Evolutionary conservation across 1,284 basidiomycete genomes (phyloP).

Genomic region (Polyporus tsugae): DNA sequence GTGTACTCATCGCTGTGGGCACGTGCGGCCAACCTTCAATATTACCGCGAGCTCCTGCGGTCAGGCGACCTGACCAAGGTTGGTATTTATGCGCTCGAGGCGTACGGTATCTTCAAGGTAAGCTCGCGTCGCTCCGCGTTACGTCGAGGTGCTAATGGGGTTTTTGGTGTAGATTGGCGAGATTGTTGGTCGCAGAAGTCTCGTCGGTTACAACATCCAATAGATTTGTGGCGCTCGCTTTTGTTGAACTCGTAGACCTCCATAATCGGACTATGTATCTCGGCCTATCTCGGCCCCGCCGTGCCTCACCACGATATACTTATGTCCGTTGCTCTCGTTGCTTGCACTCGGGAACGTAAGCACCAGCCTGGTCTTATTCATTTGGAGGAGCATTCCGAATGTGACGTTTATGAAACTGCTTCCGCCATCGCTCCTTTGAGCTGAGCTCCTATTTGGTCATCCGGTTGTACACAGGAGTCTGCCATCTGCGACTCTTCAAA

Average conservation of each 20-base stretch:
- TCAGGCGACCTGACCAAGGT: slow-evolving; percentile 84
- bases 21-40: slow-evolving; percentile 69
- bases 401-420: background rate
- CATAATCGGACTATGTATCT: slow-evolving; percentile 25
- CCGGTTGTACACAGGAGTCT: background rate
- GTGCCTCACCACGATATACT: background rate
- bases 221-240: slow-evolving; percentile 47
- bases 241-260: slow-evolving; percentile 25
- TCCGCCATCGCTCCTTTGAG: background rate
- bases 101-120: slow-evolving; percentile 88
- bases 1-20: slow-evolving; percentile 82
- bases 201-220: slow-evolving; percentile 85
- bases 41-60: slow-evolving; percentile 74
- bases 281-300: background rate
- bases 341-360: background rate
- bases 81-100: slow-evolving; percentile 89
- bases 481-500: background rate
- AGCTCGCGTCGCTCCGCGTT: slow-evolving; percentile 11
- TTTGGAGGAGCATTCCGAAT: too few relatives aligned
- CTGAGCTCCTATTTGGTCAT: background rate
- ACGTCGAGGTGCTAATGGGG: background rate
- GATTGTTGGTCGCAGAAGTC: slow-evolving; percentile 85
- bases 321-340: background rate
- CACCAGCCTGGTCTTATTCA: background rate
- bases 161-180: slow-evolving; percentile 76